Base-by-base conservation (phyloP, 345 rosid species). In the Zanthoxylum bungeanum region DNA sequence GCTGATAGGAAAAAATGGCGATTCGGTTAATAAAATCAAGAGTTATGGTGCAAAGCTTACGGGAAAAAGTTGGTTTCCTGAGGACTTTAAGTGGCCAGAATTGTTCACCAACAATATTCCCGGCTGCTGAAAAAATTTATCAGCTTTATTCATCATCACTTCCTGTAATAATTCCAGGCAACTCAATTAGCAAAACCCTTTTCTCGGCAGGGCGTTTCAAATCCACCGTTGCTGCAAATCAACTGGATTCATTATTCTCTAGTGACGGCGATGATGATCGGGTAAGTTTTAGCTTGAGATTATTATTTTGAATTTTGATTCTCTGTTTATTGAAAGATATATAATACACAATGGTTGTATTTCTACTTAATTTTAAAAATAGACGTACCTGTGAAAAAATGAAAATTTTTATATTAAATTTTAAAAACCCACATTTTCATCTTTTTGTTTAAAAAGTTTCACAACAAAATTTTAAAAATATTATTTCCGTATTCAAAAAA, bases 1-100 rank as follows among this genome's bases (percentile, higher is more conserved):
- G 49, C n/a, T 12, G 49, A 21, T n/a, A 9, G 5, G n/a, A n/a
- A 22, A 7, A 33, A 50, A 88, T 88, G 92, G 75, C 79, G 59
- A 67, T 77, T 8, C 82, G 80, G 88, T 60, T 81, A 5, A 39
- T 78, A 66, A 84, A 82, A 79, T 79, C 90, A 25, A 78, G 78
- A 81, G 56, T 21, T 44, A 58, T 79, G 25, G 64, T 67, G 17
- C 74, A 79, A 44, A 36, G n/a, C 50, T 21, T 86, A 1, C 82
- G 69, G 71, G 73, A 74, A 12, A 63, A 69, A 40, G 28, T 74
- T 14, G 60, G 68, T 52, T 28, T 76, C 70, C 58, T 72, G 31
- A 21, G 55, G 27, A 37, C 11, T 5, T 49, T 46, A 77, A 31
- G 69, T 39, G 40, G 52, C 39, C 66, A 59, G 60, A 61, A 58